phyloP scores from a whole-genome alignment of 2,329 filamentous ascomycete genomes.

The Fusarium redolens region DNA sequence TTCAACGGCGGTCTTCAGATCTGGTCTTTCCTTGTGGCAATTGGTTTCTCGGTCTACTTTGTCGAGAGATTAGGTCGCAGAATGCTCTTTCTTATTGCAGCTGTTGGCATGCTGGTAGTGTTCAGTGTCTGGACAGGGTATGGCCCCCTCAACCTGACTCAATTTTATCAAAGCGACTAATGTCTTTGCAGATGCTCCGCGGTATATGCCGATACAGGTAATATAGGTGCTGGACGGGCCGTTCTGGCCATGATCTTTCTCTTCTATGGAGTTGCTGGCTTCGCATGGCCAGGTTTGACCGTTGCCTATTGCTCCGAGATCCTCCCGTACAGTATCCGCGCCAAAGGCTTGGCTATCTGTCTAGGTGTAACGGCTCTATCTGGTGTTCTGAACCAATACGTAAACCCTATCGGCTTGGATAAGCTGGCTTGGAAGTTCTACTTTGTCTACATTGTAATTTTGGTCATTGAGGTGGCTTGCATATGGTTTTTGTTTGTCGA shows the following conservation, averaged over 20 bases:
- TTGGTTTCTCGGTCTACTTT: slow-evolving; percentile 31
- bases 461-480: slow-evolving; percentile 32
- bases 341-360: slow-evolving; percentile 35
- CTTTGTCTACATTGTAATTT: slow-evolving; percentile 34
- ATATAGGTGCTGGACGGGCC: slow-evolving; percentile 22
- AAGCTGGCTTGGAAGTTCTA: slow-evolving; percentile 31
- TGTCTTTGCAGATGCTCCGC: slow-evolving; percentile 14
- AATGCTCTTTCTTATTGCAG: slow-evolving; percentile 34
- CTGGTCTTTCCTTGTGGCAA: slow-evolving; percentile 36
- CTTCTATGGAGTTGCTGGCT: slow-evolving; percentile 35
- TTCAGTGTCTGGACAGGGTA: slow-evolving; percentile 34
- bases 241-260: slow-evolving; percentile 40
- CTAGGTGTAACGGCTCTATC: slow-evolving; percentile 35
- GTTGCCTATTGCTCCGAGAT: slow-evolving; percentile 35
- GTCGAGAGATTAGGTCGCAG: slow-evolving; percentile 35
- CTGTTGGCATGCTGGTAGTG: slow-evolving; percentile 33
- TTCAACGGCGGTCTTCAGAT: slow-evolving; percentile 38
- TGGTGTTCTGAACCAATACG: slow-evolving; percentile 38
- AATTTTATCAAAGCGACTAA: neutral
- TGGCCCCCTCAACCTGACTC: too few species aligned
- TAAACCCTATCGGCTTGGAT: slow-evolving; percentile 35
- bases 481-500: slow-evolving; percentile 41
- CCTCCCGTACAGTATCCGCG: slow-evolving; percentile 35
- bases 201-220: slow-evolving; percentile 35
- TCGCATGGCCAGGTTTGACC: slow-evolving; percentile 35